Base-by-base conservation (phyloP, 2,329 filamentous ascomycete species). In the Graphilbum sp. region DNA sequence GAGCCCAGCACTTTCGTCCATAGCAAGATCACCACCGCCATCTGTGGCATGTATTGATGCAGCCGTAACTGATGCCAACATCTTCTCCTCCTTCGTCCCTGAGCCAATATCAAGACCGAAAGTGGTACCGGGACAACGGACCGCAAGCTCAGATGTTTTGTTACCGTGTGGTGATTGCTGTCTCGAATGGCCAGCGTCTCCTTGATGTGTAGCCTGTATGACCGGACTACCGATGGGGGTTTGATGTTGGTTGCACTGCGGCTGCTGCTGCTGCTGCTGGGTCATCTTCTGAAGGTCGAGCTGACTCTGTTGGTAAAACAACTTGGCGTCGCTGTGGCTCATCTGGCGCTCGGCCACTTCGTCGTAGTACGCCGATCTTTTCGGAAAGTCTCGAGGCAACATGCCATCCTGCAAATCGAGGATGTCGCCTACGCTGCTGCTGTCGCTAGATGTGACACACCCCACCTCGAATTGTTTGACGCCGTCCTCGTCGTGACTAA, bases 231-330 rank as follows among this genome's bases (percentile, higher is more conserved):
- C 60, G 17, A 60, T 57, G 10, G 64, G 61, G 12, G 62, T 64
- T 35, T 65, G 61, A 19, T 49, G 41, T 23, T 40, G 48, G 34
- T 52, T 53, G 37, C 53, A 54, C 36, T 64, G 61, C 23, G 48
- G 42, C 27, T 40, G 48, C 35, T 52, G 53, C 38, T 54, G 55
- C 53, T 58, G 41, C 49, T 55, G 41, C 47, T 56, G 41, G 49
- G 30, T 52, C 36, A 46, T 47, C 49, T 55, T 65, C 47, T 51
- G 52, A 40, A 56, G 53, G 44, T 79, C 79, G 41, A 77, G 64
- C 56, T 86, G 82, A 57, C 84, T 86, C 47, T 83, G 72, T 60
- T 95, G 88, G 57, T 94, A 98, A 62, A 96, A 93, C 45, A 95
- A 70, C 58, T 94, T 96, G 42, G 88, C 84, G 55, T 98, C 90